A percentile compares a stretch with the other conserved stretches of the same genome.
These are phyloP conservation scores for Limnomonas spitsbergensis DNA, from an alignment of 139 green algal species.

Conservation along the genomic window DNA sequence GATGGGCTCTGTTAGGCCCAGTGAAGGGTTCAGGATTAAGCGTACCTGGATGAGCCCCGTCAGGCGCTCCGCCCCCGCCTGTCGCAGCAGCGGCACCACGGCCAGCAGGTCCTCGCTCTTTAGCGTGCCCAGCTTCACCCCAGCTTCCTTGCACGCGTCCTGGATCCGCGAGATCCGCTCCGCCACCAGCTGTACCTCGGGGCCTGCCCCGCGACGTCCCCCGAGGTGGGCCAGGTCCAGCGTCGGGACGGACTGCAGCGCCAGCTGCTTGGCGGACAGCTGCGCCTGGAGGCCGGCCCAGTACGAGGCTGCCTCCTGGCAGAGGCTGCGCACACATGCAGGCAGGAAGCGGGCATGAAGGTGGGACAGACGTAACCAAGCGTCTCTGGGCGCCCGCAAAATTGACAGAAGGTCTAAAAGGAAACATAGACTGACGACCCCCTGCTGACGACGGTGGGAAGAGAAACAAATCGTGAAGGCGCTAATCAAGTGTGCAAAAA, in stretches of 20 bases:
- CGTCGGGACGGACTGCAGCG: background rate
- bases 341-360: background rate
- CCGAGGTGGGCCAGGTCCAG: background rate
- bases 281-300: slow-evolving; percentile 40
- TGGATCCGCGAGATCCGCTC: background rate
- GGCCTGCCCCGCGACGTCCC: background rate
- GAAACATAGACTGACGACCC: background rate
- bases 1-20: no score
- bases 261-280: background rate
- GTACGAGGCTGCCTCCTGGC: slow-evolving; percentile 35
- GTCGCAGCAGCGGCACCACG: slow-evolving; percentile 21
- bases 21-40: no score
- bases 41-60: slow-evolving; percentile 27
- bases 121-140: slow-evolving; percentile 20
- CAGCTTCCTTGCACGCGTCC: slow-evolving; percentile 24
- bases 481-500: background rate
- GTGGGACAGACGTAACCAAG: background rate
- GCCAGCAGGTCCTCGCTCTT: slow-evolving; percentile 15
- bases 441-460: background rate
- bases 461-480: no score
- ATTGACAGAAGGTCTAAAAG: background rate
- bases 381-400: no score
- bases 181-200: background rate
- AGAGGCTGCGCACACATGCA: slow-evolving; percentile 26
- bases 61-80: background rate